Conservation (phyloP, 2,329 filamentous ascomycete genomes). For the Thielaviopsis populi region DNA sequence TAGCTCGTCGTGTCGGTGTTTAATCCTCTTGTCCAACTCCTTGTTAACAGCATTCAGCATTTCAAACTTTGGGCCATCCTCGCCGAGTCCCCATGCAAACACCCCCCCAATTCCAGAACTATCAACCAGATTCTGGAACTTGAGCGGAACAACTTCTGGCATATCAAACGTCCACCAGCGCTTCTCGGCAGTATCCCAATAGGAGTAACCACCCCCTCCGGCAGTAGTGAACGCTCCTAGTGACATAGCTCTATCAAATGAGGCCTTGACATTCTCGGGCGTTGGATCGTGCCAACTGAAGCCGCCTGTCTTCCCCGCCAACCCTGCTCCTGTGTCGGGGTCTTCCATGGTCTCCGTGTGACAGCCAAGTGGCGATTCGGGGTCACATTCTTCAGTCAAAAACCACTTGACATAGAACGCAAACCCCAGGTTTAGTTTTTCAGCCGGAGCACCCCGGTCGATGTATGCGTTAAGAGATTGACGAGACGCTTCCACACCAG, state of each 20-base stretch:
- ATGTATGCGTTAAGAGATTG: slow-evolving; percentile 45
- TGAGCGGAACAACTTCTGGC: slow-evolving; percentile 40
- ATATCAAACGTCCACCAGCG: slow-evolving; percentile 67
- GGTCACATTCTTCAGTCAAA: slow-evolving; percentile 32
- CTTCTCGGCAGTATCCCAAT: slow-evolving; percentile 42
- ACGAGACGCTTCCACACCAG: slow-evolving; percentile 41
- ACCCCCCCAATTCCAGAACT: slow-evolving; percentile 48
- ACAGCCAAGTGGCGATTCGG: slow-evolving; percentile 35
- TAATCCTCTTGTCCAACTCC: slow-evolving; percentile 13
- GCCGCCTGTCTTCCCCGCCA: slow-evolving; percentile 39
- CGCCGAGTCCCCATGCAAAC: slow-evolving; percentile 61
- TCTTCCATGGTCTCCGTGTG: slow-evolving; percentile 43
- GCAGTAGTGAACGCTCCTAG: slow-evolving; percentile 41
- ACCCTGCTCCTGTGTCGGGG: slow-evolving; percentile 39
- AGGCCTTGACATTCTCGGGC: slow-evolving; percentile 37
- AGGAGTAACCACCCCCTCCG: slow-evolving; percentile 48
- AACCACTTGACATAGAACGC: slow-evolving; percentile 57
- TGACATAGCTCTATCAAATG: slow-evolving; percentile 40
- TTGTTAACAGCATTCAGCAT: slow-evolving; percentile 25
- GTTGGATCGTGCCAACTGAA: slow-evolving; percentile 46
- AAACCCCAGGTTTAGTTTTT: slow-evolving; percentile 46
- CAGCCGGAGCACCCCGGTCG: slow-evolving; percentile 33
- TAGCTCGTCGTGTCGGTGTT: slow-evolving; percentile 10
- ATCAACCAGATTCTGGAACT: slow-evolving; percentile 45
- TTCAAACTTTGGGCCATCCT: slow-evolving; percentile 39